Evolutionary conservation across 345 rosid genomes (phyloP).

Genomic region (Eucalyptus curtisii): DNA sequence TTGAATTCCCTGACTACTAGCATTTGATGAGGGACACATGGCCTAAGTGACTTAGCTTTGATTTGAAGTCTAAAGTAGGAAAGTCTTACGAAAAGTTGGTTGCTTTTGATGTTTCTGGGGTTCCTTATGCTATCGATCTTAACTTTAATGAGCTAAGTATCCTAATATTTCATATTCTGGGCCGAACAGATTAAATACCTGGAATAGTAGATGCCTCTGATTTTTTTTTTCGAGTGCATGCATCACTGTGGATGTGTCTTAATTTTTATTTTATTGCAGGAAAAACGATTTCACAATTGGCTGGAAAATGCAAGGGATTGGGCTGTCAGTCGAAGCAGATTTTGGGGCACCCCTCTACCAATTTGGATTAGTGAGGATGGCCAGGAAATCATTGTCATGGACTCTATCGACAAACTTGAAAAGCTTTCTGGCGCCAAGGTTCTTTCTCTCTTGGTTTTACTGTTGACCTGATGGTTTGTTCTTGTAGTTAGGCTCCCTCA

Average conservation of each 20-base stretch:
- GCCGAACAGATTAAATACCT: not conserved
- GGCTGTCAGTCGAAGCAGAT: conserved; percentile 96
- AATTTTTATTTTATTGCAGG: conserved; percentile 28
- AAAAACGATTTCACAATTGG: conserved; percentile 98
- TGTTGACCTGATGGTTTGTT: not conserved
- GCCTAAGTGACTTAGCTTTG: not conserved
- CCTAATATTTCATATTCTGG: not conserved
- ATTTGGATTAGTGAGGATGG: conserved; percentile 90
- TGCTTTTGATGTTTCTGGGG: not conserved
- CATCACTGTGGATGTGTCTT: not conserved
- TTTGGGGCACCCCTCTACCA: conserved; percentile 99
- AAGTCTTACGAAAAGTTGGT: not conserved
- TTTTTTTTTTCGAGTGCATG: not conserved
- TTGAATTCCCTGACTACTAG: not conserved
- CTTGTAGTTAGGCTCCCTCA: not conserved
- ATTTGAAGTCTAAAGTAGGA: not conserved
- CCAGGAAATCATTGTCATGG: conserved; percentile 64
- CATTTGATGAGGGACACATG: not conserved
- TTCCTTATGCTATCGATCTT: not conserved
- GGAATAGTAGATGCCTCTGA: not conserved
- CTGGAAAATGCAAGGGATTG: conserved; percentile 98
- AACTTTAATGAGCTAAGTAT: not conserved
- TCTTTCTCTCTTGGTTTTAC: not conserved
- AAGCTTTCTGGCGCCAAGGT: conserved; percentile 90
- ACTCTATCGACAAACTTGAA: conserved; percentile 81